Base-by-base conservation (phyloP, 495 filamentous ascomycete genomes). In the Penicillium canariense region DNA sequence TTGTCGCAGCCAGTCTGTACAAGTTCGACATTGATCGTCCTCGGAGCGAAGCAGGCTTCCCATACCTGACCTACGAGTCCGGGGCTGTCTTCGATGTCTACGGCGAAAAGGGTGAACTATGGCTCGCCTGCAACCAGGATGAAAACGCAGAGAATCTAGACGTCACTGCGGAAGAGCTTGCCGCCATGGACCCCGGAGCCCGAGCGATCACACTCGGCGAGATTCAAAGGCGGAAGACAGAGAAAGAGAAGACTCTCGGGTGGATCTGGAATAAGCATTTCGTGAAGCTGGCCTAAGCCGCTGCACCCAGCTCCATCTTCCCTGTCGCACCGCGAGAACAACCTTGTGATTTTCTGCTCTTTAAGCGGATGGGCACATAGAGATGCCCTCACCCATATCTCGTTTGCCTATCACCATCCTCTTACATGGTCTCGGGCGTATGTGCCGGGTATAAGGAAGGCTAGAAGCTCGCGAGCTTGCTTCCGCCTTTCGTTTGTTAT, bases 201-300 rank as follows among this genome's bases (percentile, higher is more conserved):
- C 38, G 38, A 14, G 20, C 38, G 4, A 42, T 42, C 38, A 42
- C 20, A 4, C n/a, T 42, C 18, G 38, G 18, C 1, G 43, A 46
- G 5, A 46, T 27, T 4, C 43, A 46, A 11, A 10, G 43, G 23
- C 43, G 43, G 26, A 46, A 31, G 43, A 27, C 25, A 1, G 43
- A 46, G 43, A 46, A 46, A 9, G 43, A 46, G 26, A 46, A 31
- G 43, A 46, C 43, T 28, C 25, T 46, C n/a, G 94, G 94, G 36
- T 98, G 94, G 94, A 96, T 98, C 56, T 98, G 94, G 94, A 94
- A 88, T 62, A 95, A 96, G 66, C 94, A 98, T 73, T 97, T 98
- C 74, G 89, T 88, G 44, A 89, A 88, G 52, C 65, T 91, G 56
- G 85, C 85, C 7, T 61, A 53, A 22, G 71, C 52, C 62, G 23